Evolutionary conservation across 306 rosid species (phyloP), one percentile per base, ranked within the genome.

Genomic region (Medicago lupulina): DNA sequence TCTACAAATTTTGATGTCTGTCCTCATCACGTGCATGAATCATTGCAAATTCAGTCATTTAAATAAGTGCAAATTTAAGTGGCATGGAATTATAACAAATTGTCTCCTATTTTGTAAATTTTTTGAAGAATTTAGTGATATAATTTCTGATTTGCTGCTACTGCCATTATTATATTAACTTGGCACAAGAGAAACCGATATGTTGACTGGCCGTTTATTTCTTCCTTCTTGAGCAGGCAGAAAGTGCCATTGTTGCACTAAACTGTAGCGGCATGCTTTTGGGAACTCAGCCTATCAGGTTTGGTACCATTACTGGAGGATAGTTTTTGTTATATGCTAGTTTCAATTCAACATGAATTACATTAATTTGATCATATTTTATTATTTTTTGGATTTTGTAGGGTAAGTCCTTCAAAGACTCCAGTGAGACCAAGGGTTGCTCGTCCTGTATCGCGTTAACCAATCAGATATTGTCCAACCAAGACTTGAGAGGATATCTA

Each of bases 341-440:
- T 57, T 51, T 75, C 57, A 16, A 46, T 46, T 46, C 51, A 46
- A 46, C 16, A 13, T 46, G 51, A 46, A 13, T 47, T 12, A 9
- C 11, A 69, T 47, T 17, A 25, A 49, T 40, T 73, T 55, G 55
- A 23, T 76, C 19, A 9, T 63, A 15, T 67, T 73, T 50, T 54
- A 9, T 39, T 78, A 58, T 76, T 63, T 71, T 79, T 69, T 58
- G 17, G 67, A 61, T 81, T 77, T 70, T 84, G 68, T 69, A 95
- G 99, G 93, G 97, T 95, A 53, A 95, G 99, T 84, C 99, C 99
- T 25, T 95, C 99, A 9, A 95, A 95, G 93, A 95, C 99, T 3
- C 99, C 99, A 1, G 99, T 95, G 76, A 86, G 97, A 84, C 88
- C 99, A n/a, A 91, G 96, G 46, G 87, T 90, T 67, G 18, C 89